These are phyloP conservation scores for Lablab purpureus DNA, from an alignment of 306 rosid genomes.

Conservation along the genomic window DNA sequence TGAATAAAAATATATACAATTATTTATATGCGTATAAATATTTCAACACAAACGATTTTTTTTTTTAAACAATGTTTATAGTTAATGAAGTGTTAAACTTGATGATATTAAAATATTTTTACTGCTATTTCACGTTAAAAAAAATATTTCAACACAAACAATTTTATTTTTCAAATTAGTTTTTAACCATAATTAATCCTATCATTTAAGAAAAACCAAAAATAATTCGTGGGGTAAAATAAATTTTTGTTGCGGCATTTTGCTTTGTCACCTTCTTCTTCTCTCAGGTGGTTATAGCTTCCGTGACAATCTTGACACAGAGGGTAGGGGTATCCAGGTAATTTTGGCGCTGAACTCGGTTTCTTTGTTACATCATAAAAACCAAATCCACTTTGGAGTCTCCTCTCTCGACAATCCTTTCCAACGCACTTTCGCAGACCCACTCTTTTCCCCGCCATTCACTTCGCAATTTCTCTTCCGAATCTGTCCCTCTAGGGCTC, in stretches of 20 bases:
- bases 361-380: slow-evolving; percentile 37
- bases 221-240: no score
- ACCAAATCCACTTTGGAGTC: slow-evolving; percentile 46
- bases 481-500: slow-evolving; percentile 69
- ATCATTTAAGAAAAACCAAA: no score
- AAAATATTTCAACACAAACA: no score
- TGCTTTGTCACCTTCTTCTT: not conserved
- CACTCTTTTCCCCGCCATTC: slow-evolving; percentile 93
- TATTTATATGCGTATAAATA: no score
- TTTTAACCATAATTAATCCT: no score
- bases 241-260: not conserved
- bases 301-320: not conserved
- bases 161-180: no score
- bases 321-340: slow-evolving; percentile 45
- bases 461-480: slow-evolving; percentile 59
- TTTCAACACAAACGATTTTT: no score
- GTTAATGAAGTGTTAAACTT: no score
- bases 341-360: not conserved
- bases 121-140: no score
- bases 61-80: no score
- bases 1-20: no score
- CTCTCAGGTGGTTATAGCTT: not conserved
- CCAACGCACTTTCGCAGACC: slow-evolving; percentile 45
- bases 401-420: slow-evolving; percentile 43
- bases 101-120: no score